Evolutionary conservation across 805 yeast genomes (phyloP).

Genomic region (Saccharomycopsis sp.): DNA sequence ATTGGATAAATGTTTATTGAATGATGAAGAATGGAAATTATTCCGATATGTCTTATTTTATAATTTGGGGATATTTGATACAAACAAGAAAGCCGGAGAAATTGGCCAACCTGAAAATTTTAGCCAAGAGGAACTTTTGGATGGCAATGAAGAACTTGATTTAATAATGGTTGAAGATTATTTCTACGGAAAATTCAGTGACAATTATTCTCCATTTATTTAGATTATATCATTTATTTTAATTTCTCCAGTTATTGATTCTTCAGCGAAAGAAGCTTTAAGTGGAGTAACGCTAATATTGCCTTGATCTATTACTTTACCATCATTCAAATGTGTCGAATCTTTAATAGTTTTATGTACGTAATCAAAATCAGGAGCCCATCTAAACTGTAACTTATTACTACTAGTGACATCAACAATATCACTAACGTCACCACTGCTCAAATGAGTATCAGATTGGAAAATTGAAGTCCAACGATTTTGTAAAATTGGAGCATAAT

Average conservation of each 20-base stretch:
- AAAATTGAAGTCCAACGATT: conserved; percentile 70
- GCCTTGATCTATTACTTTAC: conserved; percentile 59
- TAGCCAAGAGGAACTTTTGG: conserved; percentile 3
- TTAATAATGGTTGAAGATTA: conserved; percentile 6
- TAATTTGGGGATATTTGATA: conserved; percentile 6
- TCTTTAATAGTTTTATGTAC: conserved; percentile 49
- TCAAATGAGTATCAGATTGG: conserved; percentile 20
- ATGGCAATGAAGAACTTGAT: conserved; percentile 7
- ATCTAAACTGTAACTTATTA: conserved; percentile 48
- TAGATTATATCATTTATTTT: too few relatives aligned
- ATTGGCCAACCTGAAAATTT: conserved; percentile 11
- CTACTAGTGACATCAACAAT: conserved; percentile 42
- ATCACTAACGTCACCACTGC: conserved; percentile 29
- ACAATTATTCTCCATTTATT: conserved; percentile 7
- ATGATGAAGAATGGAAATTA: conserved; percentile 31
- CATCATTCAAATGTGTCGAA: conserved; percentile 51
- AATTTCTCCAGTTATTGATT: conserved; percentile 55
- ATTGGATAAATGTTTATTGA: conserved; percentile 35
- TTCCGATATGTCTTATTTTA: conserved; percentile 11
- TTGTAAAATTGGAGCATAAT: conserved; percentile 71
- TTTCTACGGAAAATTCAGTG: conserved; percentile 11
- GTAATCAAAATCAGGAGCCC: conserved; percentile 77
- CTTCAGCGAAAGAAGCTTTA: conserved; percentile 60
- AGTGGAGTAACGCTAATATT: conserved; percentile 64
- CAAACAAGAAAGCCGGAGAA: neutral